Evolutionary conservation across 169 alveolate genomes (phyloP), one percentile per base, ranked within the genome.

Genomic region (Plasmodium blacklocki): DNA sequence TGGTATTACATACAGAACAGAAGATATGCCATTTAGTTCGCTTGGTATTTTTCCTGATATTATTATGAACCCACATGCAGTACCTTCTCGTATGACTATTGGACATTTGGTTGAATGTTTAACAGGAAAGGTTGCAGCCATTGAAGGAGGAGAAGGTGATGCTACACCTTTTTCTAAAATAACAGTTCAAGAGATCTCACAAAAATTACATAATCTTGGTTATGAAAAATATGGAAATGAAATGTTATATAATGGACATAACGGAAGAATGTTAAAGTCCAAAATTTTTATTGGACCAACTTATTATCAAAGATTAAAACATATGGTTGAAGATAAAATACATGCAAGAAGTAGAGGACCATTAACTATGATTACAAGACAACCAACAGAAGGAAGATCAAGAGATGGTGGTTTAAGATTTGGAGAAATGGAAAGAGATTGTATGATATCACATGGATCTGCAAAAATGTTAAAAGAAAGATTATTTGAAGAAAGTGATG

Each of bases 401-500:
- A 91, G 99, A 89, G 99, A 96, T 60, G 99, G 99, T 23, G 99
- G 99, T 5, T 96, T 98, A 15, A 90, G 99, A 80, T 99, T 99
- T 89, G 99, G 99, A n/a, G 99, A 99, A 94, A 98, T 99, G 99
- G 99, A 99, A 93, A 97, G 99, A 45, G 99, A 99, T 89, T 99
- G 99, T 90, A 99, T 99, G 99, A 98, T 99, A 43, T 97, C 99
- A 11, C 99, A 99, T 94, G 99, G 99, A 1, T 99, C 99, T 21
- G 99, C 99, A 32, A 98, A 99, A 83, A 98, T 99, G 98, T 93
- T 98, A 45, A 99, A 99, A 93, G 99, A 99, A 91, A 94, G 99
- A 67, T 97, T 98, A 43, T 98, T 98, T 89, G 99, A 98, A 74
- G 99, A 98, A 52, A 96, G 99, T 47, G 99, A 99, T 94, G 99